phyloP scores from a whole-genome alignment of 2,329 filamentous ascomycete species.

The Bipolaris sorokiniana region DNA sequence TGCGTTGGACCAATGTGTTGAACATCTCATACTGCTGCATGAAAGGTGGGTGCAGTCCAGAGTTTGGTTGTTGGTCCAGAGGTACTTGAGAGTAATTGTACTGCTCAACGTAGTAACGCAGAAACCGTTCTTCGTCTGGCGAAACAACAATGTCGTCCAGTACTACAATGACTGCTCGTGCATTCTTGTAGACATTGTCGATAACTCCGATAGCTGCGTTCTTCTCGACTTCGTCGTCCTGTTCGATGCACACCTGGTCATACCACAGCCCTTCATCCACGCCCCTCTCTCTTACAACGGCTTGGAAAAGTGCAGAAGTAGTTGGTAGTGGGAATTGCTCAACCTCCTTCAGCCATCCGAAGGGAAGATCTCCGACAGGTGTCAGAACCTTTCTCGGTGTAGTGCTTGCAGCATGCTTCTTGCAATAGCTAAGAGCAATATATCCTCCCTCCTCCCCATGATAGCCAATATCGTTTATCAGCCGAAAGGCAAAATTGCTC shows the following conservation, averaged over 20 bases:
- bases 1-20: constrained; percentile 41
- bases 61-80: constrained; percentile 33
- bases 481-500: constrained; percentile 43
- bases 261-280: constrained; percentile 53
- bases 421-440: constrained; percentile 54
- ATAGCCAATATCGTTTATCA: constrained; percentile 47
- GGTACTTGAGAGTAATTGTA: constrained; percentile 37
- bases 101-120: constrained; percentile 49
- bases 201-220: constrained; percentile 51
- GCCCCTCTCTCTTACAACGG: constrained; percentile 48
- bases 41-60: constrained; percentile 35
- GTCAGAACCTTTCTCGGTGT: constrained; percentile 32
- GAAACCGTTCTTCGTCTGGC: constrained; percentile 43
- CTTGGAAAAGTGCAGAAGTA: constrained; percentile 49
- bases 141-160: constrained; percentile 51
- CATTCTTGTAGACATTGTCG: constrained; percentile 52
- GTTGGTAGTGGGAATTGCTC: constrained; percentile 50
- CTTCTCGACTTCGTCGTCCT: constrained; percentile 50
- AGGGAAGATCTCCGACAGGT: constrained; percentile 39
- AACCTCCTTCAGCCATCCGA: constrained; percentile 43
- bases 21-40: constrained; percentile 36
- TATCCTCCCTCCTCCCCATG: constrained; percentile 47
- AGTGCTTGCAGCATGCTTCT: constrained; percentile 41
- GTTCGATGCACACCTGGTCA: constrained; percentile 55
- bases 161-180: constrained; percentile 50